Evolutionary conservation across 78 protist genomes (phyloP).

Genomic region (Dictyostelium brefeldianum): DNA sequence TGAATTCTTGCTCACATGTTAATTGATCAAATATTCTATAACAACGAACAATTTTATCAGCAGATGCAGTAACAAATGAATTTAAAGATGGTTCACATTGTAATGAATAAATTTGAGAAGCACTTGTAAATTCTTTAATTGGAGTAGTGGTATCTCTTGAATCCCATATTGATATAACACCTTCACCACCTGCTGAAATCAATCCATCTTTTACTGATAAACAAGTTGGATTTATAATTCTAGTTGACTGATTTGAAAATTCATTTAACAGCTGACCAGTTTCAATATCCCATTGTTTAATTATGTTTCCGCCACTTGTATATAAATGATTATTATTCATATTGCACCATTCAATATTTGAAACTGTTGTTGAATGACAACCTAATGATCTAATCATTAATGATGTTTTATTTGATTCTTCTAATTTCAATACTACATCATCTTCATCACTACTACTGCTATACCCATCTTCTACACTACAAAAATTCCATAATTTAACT

Average conservation of each 20-base stretch:
- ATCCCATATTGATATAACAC: constrained; percentile 41
- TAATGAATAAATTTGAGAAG: constrained; percentile 11
- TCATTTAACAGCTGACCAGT: constrained; percentile 12
- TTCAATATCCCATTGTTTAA: constrained; percentile 31
- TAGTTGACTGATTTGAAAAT: neutral
- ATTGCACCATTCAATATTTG: constrained; percentile 55
- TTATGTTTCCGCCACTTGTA: neutral
- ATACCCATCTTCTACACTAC: neutral
- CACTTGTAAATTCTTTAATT: neutral
- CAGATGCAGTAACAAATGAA: constrained; percentile 30
- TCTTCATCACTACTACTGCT: neutral
- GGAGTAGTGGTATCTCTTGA: neutral
- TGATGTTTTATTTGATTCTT: neutral
- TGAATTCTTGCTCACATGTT: neutral
- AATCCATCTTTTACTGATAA: constrained; percentile 18
- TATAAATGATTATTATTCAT: constrained; percentile 3
- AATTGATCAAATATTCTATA: neutral
- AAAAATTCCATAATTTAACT: constrained; percentile 38
- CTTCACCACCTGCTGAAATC: constrained; percentile 26
- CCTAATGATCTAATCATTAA: neutral
- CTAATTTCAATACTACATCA: neutral
- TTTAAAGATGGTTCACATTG: constrained; percentile 31
- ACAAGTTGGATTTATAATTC: constrained; percentile 14
- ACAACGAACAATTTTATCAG: constrained; percentile 7
- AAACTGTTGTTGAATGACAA: neutral